Conservation (phyloP, 2,329 filamentous ascomycete species). For the Epichloe bromicola region DNA sequence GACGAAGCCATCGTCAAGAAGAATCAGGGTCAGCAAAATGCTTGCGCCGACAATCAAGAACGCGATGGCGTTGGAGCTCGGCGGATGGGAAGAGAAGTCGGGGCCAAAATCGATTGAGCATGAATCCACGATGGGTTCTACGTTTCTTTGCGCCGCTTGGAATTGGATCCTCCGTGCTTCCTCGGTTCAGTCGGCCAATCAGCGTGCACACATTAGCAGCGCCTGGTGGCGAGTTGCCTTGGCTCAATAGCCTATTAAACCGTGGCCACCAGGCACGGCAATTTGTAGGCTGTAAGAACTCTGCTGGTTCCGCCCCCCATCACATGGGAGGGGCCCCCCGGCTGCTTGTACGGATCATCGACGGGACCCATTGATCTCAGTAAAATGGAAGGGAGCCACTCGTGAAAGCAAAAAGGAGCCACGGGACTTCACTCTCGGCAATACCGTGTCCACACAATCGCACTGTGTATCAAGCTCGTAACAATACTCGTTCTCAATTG, state of each 20-base stretch:
- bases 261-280: not conserved
- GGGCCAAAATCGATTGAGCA: constrained; percentile 2
- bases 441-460: no score
- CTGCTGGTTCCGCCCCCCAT: not conserved
- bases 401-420: no score
- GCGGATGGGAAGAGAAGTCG: not conserved
- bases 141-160: constrained; percentile 12
- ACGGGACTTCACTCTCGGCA: no score
- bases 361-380: not conserved
- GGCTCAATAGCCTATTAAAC: constrained; percentile 6
- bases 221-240: not conserved
- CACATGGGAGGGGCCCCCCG: not conserved
- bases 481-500: no score
- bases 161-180: constrained; percentile 13
- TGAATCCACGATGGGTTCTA: constrained; percentile 8
- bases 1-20: constrained; percentile 43
- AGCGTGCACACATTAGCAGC: constrained; percentile 10
- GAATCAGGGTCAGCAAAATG: constrained; percentile 17
- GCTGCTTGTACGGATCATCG: not conserved
- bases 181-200: constrained; percentile 24
- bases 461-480: no score
- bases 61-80: constrained; percentile 1
- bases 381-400: no score
- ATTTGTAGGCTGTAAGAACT: not conserved
- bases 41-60: constrained; percentile 15